Base-by-base conservation (phyloP, 805 yeast genomes). In the Cyberlindnera euphorbiae region DNA sequence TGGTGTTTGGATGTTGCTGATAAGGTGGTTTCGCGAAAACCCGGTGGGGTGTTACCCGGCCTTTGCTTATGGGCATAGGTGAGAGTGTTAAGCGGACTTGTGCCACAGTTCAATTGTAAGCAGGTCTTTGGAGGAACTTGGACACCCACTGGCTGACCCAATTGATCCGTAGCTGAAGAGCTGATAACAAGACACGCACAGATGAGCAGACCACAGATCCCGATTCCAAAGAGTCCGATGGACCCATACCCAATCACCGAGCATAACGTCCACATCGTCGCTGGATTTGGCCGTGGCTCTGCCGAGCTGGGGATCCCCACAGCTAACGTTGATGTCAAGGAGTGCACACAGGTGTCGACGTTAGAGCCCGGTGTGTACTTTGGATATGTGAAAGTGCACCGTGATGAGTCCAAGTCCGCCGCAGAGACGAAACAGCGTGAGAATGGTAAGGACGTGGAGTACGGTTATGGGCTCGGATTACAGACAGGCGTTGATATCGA, bases 221-320 rank as follows among this genome's bases (percentile, higher is more conserved):
- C 42, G 5, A 62, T 71, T 12, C 73, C 77, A 6, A 59, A 62
- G 4, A 50, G 60, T 0, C 77, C 77, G 3, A 32, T 37, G 8
- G 43, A 64, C 0, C 75, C 77, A 7, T 66, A 51, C 24, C 89
- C 89, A 0, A 65, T 71, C 0, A 58, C 68, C 4, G 61, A 68
- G 5, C 60, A 56, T 12, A 56, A 60, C 31, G 63, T 79, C 11
- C 63, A 64, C 19, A 70, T 84, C 18, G 68, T 79, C 14, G 69
- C 89, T 21, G 98, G 99, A 0, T 93, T 86, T 61, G 99, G 98
- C 6, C 72, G 99, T 36, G 99, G 99, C 0, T 86, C 97, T 0
- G 60, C 93, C 0, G 96, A 87, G 48, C 68, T 93, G 28, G 97
- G 97, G 0, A 82, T 88, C 29, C 98, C 98, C 3, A 93, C 99